phyloP scores from a whole-genome alignment of 441 rosid species.

The Populus hybrid region DNA sequence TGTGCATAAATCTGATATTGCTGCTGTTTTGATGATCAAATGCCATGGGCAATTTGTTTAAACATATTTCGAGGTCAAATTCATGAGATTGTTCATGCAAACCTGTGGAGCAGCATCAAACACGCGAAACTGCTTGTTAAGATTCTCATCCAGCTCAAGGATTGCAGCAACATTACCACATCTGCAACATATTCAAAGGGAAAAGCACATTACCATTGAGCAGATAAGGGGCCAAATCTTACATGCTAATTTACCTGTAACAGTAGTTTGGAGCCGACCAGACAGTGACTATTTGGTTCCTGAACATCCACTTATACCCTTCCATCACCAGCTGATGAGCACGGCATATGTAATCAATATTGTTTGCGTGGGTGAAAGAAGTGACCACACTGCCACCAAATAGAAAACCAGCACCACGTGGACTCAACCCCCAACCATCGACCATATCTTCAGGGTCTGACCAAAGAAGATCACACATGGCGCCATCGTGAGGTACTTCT shows the following conservation, averaged over 20 bases:
- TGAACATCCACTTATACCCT: conserved; percentile 94
- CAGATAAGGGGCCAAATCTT: conserved; percentile 8
- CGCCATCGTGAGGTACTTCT: conserved; percentile 98
- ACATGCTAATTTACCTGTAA: conserved; percentile 53
- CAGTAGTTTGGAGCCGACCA: conserved; percentile 99
- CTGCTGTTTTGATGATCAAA: conserved; percentile 16
- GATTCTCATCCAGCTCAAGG: conserved; percentile 80
- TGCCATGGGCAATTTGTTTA: conserved; percentile 1
- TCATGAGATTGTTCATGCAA: conserved; percentile 22
- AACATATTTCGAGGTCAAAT: conserved; percentile 21
- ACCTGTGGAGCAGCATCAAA: conserved; percentile 56
- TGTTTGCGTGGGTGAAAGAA: conserved; percentile 71
- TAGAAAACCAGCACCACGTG: conserved; percentile 86
- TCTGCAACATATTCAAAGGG: conserved; percentile 35
- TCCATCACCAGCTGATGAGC: conserved; percentile 93
- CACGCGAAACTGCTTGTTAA: conserved; percentile 60
- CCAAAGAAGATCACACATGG: conserved; percentile 95
- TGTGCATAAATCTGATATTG: background rate
- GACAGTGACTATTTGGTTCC: conserved; percentile 79
- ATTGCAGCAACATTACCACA: conserved; percentile 87
- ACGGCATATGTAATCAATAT: conserved; percentile 75
- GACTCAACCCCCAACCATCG: conserved; percentile 96
- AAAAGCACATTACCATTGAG: conserved; percentile 17
- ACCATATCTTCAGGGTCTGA: conserved; percentile 94
- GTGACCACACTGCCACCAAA: conserved; percentile 83